Evolutionary conservation across 306 rosid species (phyloP).

Genomic region (Urtica urens): DNA sequence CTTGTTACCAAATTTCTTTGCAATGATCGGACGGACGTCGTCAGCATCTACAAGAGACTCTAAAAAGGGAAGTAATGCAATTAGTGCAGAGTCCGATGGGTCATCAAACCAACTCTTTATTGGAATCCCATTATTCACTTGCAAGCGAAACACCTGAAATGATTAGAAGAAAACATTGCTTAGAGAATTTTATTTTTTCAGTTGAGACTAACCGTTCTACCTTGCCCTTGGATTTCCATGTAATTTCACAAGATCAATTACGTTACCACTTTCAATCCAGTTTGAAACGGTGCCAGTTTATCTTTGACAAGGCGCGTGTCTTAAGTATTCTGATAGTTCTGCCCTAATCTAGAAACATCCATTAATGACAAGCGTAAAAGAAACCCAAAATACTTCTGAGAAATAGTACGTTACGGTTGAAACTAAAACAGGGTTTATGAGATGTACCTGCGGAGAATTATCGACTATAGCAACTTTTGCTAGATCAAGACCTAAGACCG

Average conservation of each 20-base stretch:
- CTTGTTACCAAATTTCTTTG: slow-evolving; percentile 76
- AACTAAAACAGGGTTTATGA: neutral
- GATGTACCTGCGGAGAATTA: slow-evolving; percentile 88
- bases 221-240: too few species aligned
- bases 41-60: slow-evolving; percentile 85
- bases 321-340: too few species aligned
- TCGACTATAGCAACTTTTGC: slow-evolving; percentile 86
- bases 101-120: slow-evolving; percentile 99
- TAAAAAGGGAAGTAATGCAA: slow-evolving; percentile 91
- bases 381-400: neutral
- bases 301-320: too few species aligned
- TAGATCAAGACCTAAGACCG: slow-evolving; percentile 78
- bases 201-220: neutral
- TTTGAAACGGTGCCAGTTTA: too few species aligned
- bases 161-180: neutral
- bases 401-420: neutral
- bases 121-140: slow-evolving; percentile 97
- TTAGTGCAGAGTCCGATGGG: slow-evolving; percentile 64
- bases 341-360: neutral
- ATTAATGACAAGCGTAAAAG: neutral
- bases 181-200: too few species aligned
- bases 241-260: too few species aligned
- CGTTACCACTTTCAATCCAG: too few species aligned
- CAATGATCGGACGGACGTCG: slow-evolving; percentile 94
- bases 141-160: slow-evolving; percentile 94